A percentile compares a stretch with the other conserved stretches of the same genome.
These are phyloP conservation scores for Scheffersomyces insectosa DNA, from an alignment of 1,139 yeast genomes.

Conservation along the genomic window DNA sequence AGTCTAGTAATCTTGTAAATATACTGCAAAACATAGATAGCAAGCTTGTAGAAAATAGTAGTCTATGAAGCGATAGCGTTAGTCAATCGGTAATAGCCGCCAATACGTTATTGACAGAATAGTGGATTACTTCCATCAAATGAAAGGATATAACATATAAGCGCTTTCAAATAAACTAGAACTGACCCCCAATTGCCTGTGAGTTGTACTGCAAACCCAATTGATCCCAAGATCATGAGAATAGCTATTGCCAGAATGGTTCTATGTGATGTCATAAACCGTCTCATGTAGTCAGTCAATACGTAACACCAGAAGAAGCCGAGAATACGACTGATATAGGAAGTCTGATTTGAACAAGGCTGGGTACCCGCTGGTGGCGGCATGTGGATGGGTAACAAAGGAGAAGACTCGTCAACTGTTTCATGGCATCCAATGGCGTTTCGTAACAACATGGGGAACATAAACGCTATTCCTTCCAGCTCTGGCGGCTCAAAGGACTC, in stretches of 20 bases:
- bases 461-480: background rate
- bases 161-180: constrained; percentile 6
- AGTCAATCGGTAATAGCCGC: background rate
- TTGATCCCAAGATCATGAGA: too few species aligned
- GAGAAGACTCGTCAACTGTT: background rate
- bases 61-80: too few species aligned
- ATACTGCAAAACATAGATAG: background rate
- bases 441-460: background rate
- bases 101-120: background rate
- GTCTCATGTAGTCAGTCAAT: constrained; percentile 1
- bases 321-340: background rate
- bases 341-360: too few species aligned
- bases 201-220: background rate
- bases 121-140: background rate
- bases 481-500: background rate
- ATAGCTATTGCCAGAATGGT: background rate
- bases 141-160: constrained; percentile 17
- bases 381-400: background rate
- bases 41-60: background rate
- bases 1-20: constrained; percentile 1
- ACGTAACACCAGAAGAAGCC: constrained; percentile 2
- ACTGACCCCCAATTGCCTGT: constrained; percentile 19
- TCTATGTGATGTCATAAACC: constrained; percentile 1
- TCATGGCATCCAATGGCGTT: background rate
- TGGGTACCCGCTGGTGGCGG: too few species aligned